A percentile compares a stretch with the other conserved stretches of the same genome.
These are phyloP conservation scores for Polyporus arcularius DNA, from an alignment of 768 basidiomycete genomes.

Conservation along the genomic window DNA sequence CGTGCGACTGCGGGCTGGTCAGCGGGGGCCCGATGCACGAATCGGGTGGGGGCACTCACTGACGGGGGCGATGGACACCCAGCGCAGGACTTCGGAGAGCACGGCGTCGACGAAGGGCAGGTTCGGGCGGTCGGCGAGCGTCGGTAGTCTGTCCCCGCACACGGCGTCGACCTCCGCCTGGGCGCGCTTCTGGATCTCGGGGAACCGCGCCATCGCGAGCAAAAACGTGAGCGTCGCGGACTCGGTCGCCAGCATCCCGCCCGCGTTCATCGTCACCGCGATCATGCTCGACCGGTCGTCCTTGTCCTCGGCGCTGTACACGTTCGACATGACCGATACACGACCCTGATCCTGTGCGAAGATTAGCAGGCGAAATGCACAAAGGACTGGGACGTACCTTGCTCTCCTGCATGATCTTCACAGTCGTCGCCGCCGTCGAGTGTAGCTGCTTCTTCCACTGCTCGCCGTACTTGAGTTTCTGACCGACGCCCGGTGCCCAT, in stretches of 20 bases:
- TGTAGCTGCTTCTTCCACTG: conserved; percentile 19
- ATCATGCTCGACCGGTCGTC: conserved; percentile 20
- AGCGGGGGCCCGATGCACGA: background rate
- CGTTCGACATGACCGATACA: conserved; percentile 14
- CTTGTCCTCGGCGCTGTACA: conserved; percentile 7
- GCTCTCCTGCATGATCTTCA: conserved; percentile 15
- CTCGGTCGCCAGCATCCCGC: conserved; percentile 20
- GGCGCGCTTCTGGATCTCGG: conserved; percentile 20
- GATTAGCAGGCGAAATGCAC: background rate
- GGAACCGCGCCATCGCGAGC: conserved; percentile 22
- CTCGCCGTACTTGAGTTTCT: conserved; percentile 12
- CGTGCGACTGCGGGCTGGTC: conserved; percentile 8
- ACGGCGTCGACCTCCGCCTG: conserved; percentile 24
- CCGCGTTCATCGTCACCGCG: conserved; percentile 23
- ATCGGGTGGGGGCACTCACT: conserved; percentile 5
- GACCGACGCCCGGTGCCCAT: conserved; percentile 12
- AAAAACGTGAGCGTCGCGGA: conserved; percentile 22
- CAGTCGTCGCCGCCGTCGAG: conserved; percentile 17
- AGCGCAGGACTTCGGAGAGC: conserved; percentile 23
- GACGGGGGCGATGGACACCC: conserved; percentile 24
- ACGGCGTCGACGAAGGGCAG: conserved; percentile 23
- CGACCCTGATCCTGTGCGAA: conserved; percentile 1
- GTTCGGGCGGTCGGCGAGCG: conserved; percentile 15
- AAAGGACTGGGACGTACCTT: background rate
- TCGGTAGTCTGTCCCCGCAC: conserved; percentile 17